Evolutionary conservation across 129 eudicot genomes (phyloP).

Genomic region (Heracleum sosnowskyi): DNA sequence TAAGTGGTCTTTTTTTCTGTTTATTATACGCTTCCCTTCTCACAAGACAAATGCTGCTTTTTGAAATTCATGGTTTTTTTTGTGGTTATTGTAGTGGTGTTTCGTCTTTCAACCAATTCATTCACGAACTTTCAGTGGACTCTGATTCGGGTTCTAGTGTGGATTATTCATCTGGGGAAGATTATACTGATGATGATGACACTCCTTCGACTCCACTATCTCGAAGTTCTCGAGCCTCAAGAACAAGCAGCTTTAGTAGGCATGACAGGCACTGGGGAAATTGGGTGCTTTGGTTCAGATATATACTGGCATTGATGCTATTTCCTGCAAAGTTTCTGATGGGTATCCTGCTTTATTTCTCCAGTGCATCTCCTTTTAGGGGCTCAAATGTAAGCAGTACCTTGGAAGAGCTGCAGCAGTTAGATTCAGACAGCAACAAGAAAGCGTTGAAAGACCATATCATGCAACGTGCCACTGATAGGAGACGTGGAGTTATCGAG

Average conservation of each 20-base stretch:
- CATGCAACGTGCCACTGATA: slow-evolving; percentile 79
- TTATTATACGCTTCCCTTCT: not conserved
- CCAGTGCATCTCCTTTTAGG: no score
- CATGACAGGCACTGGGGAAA: slow-evolving; percentile 33
- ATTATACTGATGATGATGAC: slow-evolving; percentile 41
- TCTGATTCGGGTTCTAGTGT: slow-evolving; percentile 56
- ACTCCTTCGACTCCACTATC: slow-evolving; percentile 57
- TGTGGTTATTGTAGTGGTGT: slow-evolving; percentile 54
- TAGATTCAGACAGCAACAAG: slow-evolving; percentile 27
- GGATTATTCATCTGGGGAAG: slow-evolving; percentile 68
- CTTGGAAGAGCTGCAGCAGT: slow-evolving; percentile 13
- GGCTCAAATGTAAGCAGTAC: no score
- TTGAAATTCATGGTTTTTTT: slow-evolving; percentile 4
- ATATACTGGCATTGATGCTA: slow-evolving; percentile 49
- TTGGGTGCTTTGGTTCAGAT: slow-evolving; percentile 34
- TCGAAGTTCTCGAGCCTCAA: slow-evolving; percentile 37
- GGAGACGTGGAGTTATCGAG: slow-evolving; percentile 92
- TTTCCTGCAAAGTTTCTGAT: slow-evolving; percentile 56
- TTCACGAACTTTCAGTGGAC: slow-evolving; percentile 76
- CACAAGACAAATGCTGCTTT: not conserved
- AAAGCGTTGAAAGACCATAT: slow-evolving; percentile 52
- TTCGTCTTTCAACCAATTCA: slow-evolving; percentile 84
- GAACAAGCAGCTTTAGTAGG: slow-evolving; percentile 48
- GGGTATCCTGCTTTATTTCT: slow-evolving; percentile 43
- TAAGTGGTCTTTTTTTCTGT: not conserved